Evolutionary conservation across 148 eudicot genomes (phyloP), one percentile per base, ranked within the genome.

Genomic region (Nyssa sinensis): DNA sequence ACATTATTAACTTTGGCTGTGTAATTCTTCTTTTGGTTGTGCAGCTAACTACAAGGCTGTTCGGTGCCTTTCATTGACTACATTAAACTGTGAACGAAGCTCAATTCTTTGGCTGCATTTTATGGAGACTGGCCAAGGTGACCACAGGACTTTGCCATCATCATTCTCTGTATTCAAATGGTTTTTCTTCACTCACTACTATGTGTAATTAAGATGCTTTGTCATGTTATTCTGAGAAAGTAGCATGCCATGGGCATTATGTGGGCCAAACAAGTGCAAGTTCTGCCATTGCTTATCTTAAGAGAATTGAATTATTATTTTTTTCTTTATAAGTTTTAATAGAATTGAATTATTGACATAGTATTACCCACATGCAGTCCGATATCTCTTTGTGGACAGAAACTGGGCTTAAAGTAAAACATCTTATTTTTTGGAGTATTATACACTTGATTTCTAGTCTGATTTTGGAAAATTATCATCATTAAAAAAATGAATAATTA

Each of bases 31-130:
- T 21, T 69, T 65, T 74, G 57, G 31, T 24, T 75, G 66, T 86
- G 82, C 87, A 95, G 98, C 98, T 58, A 95, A 95, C 70, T 95
- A 95, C 78, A 93, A 84, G 79, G 98, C 98, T 66, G 98, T 95
- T 39, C 83, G 88, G 71, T 90, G 92, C 80, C 91, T 95, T 61
- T 87, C 93, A 34, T 80, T 95, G 58, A 84, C 84, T 67, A 85
- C 97, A 35, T 81, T 95, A 75, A 95, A 95, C 69, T 83, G 88
- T 74, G 91, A 90, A 88, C 86, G 98, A 78, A 85, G 91, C 85
- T 92, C 94, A 65, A 84, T 89, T 78, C 85, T 95, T 70, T 81
- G 92, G 77, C 86, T 82, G 37, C 90, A 88, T 86, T 95, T 86
- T 84, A 78, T 95, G 88, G 62, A 87, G 81, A 89, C 89, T 76